These are phyloP conservation scores for Colletotrichum sidae DNA, from an alignment of 2,329 filamentous ascomycete genomes.

Conservation along the genomic window DNA sequence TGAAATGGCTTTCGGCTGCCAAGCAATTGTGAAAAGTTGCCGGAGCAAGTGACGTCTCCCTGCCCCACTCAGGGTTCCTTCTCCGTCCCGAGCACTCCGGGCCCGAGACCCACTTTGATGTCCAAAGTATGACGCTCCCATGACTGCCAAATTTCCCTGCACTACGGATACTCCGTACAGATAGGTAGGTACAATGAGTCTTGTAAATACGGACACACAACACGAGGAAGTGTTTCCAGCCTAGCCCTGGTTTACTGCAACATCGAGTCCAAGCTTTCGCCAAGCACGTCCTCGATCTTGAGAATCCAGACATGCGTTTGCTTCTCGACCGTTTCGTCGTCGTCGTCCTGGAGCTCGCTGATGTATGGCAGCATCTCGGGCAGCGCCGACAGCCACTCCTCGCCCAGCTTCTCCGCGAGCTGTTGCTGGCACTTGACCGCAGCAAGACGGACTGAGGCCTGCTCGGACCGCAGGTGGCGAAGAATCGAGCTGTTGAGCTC, in stretches of 20 bases:
- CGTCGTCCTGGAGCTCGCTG: constrained; percentile 94
- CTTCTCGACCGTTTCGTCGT: constrained; percentile 91
- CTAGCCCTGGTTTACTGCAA: constrained; percentile 71
- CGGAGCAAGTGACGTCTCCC: constrained; percentile 13
- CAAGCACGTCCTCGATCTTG: constrained; percentile 88
- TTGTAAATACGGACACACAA: too few relatives aligned
- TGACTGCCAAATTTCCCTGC: constrained; percentile 23
- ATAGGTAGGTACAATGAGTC: too few relatives aligned
- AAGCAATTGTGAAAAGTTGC: constrained; percentile 3
- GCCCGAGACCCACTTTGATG: constrained; percentile 15
- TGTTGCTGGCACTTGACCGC: constrained; percentile 85
- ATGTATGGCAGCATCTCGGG: constrained; percentile 98
- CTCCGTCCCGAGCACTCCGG: constrained; percentile 24
- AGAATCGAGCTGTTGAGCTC: constrained; percentile 84
- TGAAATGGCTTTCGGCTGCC: constrained; percentile 2
- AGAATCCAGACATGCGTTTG: constrained; percentile 92
- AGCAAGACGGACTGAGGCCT: constrained; percentile 78
- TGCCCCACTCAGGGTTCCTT: constrained; percentile 3
- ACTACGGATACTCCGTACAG: not conserved
- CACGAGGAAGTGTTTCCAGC: too few relatives aligned
- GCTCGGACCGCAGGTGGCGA: constrained; percentile 80
- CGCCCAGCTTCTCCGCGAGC: constrained; percentile 83
- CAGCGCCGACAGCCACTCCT: constrained; percentile 92
- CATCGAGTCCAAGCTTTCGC: constrained; percentile 93
- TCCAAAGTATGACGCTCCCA: constrained; percentile 27